Percentiles rank a stretch among this genome's conserved stretches.
phyloP scores from a whole-genome alignment of 352 stramenopile species.

The Globisporangium barbulae region DNA sequence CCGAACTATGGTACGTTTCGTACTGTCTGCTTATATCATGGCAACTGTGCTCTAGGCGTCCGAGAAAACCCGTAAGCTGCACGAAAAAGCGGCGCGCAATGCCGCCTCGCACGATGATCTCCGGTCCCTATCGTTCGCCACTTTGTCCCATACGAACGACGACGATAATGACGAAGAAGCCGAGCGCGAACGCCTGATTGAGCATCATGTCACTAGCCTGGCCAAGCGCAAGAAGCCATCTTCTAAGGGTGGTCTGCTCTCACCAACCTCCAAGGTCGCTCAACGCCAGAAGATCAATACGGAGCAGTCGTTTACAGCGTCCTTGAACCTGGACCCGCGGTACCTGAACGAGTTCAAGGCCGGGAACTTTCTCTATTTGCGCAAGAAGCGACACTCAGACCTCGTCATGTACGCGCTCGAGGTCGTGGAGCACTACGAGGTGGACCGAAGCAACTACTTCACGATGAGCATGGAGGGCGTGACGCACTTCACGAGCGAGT shows the following conservation, averaged over 20 bases:
- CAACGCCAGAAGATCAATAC: constrained; percentile 24
- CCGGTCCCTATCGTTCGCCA: constrained; percentile 9
- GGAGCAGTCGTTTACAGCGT: constrained; percentile 67
- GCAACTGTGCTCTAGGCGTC: constrained; percentile 30
- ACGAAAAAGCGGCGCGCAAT: constrained; percentile 26
- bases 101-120: constrained; percentile 15
- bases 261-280: constrained; percentile 26
- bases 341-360: constrained; percentile 75
- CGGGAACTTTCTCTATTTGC: constrained; percentile 82
- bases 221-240: neutral
- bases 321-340: constrained; percentile 65
- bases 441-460: constrained; percentile 89
- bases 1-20: too few species aligned
- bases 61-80: constrained; percentile 49
- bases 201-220: neutral
- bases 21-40: neutral
- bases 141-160: neutral
- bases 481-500: constrained; percentile 87
- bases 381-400: constrained; percentile 59
- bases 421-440: constrained; percentile 78
- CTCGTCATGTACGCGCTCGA: constrained; percentile 82
- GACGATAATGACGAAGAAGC: constrained; percentile 24
- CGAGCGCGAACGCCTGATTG: neutral
- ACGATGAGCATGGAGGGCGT: constrained; percentile 91
- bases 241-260: constrained; percentile 10